These are phyloP conservation scores for Apiotrichum sp. DNA, from an alignment of 1,284 basidiomycete species.

Conservation along the genomic window DNA sequence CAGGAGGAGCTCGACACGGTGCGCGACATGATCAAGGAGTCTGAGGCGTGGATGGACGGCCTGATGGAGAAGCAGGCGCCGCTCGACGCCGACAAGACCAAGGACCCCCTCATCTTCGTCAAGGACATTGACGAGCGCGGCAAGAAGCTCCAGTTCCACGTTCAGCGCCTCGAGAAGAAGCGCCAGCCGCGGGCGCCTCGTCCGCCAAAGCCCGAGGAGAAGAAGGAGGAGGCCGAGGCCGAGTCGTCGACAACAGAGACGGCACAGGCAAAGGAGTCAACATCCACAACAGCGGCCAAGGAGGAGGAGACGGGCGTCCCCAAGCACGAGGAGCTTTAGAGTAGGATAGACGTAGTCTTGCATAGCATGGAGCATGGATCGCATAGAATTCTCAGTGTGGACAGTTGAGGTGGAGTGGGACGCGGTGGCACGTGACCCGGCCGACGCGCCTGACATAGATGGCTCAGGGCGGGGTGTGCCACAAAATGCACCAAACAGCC, in stretches of 20 bases:
- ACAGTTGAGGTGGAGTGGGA: background rate
- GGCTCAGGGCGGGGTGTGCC: background rate
- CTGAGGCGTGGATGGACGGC: conserved; percentile 71
- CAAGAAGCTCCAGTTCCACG: conserved; percentile 66
- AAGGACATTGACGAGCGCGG: conserved; percentile 75
- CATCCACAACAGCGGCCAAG: background rate
- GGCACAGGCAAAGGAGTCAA: background rate
- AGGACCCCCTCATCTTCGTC: conserved; percentile 70
- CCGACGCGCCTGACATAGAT: background rate
- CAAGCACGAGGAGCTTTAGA: conserved; percentile 11
- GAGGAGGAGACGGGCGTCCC: background rate
- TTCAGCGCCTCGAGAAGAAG: conserved; percentile 38
- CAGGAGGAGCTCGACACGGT: conserved; percentile 69
- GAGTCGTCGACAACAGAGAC: background rate
- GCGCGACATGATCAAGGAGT: conserved; percentile 65
- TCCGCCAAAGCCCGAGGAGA: background rate
- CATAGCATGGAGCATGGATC: background rate
- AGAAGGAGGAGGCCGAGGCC: background rate
- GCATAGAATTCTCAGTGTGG: background rate
- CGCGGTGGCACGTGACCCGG: background rate
- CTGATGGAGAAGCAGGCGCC: conserved; percentile 71
- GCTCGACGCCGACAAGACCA: conserved; percentile 58
- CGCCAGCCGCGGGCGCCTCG: conserved; percentile 12
- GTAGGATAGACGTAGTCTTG: background rate
- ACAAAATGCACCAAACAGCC: too few species aligned